phyloP scores from a whole-genome alignment of 164 flowering plant genomes.

The Nelumbo lutea region DNA sequence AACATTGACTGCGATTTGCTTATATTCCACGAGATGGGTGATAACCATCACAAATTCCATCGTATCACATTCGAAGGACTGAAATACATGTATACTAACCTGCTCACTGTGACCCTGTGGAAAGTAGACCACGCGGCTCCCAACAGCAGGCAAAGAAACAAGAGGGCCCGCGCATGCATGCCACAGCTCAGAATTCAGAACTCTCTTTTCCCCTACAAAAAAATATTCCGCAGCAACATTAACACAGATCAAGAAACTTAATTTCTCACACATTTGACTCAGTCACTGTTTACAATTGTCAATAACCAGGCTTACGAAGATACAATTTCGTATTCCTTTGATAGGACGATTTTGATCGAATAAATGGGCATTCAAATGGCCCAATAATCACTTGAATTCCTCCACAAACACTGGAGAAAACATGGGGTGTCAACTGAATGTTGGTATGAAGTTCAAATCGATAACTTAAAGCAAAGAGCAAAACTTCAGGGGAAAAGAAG shows the following conservation, averaged over 20 bases:
- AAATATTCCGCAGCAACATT: constrained; percentile 1
- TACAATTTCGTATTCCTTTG: not conserved
- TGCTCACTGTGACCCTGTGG: constrained; percentile 97
- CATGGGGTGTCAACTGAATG: not conserved
- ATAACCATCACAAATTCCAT: not conserved
- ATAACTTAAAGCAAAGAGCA: not conserved
- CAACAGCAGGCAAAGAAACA: constrained; percentile 83
- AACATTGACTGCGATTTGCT: not conserved
- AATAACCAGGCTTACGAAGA: not conserved
- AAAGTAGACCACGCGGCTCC: constrained; percentile 87
- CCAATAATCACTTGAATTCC: not conserved
- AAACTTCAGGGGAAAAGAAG: not conserved
- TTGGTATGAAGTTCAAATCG: not conserved
- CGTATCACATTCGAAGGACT: not conserved
- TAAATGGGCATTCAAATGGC: no score
- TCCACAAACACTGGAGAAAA: not conserved
- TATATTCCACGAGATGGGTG: not conserved
- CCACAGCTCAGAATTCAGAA: constrained; percentile 90
- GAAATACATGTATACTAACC: constrained; percentile 31
- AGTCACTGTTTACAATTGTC: not conserved
- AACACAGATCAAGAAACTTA: not conserved
- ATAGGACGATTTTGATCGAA: not conserved
- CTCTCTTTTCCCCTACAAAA: constrained; percentile 65
- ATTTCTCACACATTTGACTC: not conserved
- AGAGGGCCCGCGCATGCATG: constrained; percentile 99